phyloP scores from a whole-genome alignment of 1,139 yeast genomes.

The Candida neerlandica region DNA sequence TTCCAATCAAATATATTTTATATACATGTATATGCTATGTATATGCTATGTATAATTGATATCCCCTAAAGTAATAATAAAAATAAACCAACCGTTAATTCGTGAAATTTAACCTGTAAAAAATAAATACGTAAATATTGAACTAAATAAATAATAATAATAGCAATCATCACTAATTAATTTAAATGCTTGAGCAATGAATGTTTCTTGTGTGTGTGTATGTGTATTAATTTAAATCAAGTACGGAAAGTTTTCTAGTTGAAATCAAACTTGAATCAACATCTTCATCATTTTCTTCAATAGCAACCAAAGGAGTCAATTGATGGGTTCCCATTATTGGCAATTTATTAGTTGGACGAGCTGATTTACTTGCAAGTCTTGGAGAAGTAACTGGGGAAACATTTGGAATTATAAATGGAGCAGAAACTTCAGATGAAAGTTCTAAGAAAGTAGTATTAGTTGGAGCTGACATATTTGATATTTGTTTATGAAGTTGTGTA shows the following conservation, averaged over 20 bases:
- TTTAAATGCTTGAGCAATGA: neutral
- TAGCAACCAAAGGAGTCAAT: constrained; percentile 13
- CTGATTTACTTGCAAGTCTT: constrained; percentile 21
- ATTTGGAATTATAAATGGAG: constrained; percentile 66
- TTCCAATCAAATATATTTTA: neutral
- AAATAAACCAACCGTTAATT: neutral
- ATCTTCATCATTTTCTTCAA: constrained; percentile 11
- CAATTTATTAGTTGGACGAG: constrained; percentile 6
- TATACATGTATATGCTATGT: neutral
- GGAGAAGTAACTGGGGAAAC: constrained; percentile 61
- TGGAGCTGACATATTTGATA: neutral
- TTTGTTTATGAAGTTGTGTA: constrained; percentile 6
- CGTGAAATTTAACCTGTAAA: neutral
- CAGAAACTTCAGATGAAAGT: constrained; percentile 56
- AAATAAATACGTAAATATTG: neutral
- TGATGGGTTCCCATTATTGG: constrained; percentile 14
- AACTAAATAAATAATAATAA: neutral
- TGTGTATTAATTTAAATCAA: constrained; percentile 13
- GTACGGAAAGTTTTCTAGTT: constrained; percentile 12
- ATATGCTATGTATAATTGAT: constrained; percentile 3
- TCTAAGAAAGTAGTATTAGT: constrained; percentile 22
- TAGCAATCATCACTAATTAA: neutral
- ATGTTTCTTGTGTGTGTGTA: neutral
- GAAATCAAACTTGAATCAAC: constrained; percentile 14
- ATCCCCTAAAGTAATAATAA: neutral